phyloP scores from a whole-genome alignment of 2,329 filamentous ascomycete species.

The Talaromyces funiculosus region DNA sequence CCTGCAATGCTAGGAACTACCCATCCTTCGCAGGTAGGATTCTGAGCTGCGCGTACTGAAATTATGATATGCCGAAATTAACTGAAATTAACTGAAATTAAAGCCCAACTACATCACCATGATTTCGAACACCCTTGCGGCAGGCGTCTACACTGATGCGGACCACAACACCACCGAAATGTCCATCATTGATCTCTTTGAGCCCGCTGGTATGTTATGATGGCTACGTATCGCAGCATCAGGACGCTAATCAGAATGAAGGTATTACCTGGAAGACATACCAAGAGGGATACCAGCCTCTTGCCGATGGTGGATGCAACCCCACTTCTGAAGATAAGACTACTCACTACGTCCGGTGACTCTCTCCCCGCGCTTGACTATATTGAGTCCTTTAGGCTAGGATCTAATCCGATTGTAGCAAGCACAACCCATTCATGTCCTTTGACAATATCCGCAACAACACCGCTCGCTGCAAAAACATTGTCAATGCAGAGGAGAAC shows the following conservation, averaged over 20 bases:
- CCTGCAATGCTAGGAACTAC: constrained; percentile 12
- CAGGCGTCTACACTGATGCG: constrained; percentile 13
- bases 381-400: no score
- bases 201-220: constrained; percentile 11
- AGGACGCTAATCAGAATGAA: not conserved
- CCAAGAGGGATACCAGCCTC: constrained; percentile 15
- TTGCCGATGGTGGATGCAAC: constrained; percentile 15
- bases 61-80: no score
- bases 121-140: constrained; percentile 12
- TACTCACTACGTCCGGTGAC: constrained; percentile 15
- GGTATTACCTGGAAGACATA: constrained; percentile 16
- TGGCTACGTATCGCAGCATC: not conserved
- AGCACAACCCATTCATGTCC: constrained; percentile 18
- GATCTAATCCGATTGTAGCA: no score
- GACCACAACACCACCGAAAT: constrained; percentile 16
- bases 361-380: no score
- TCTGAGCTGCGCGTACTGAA: no score
- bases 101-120: constrained; percentile 17
- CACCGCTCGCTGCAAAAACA: constrained; percentile 15
- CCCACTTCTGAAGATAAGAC: constrained; percentile 9
- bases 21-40: constrained; percentile 11
- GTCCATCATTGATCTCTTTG: constrained; percentile 14
- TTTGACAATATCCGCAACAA: constrained; percentile 18
- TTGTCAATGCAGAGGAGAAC: constrained; percentile 16
- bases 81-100: no score